Conservation (phyloP, 306 rosid species). For the Vigna reflexopilosa region DNA sequence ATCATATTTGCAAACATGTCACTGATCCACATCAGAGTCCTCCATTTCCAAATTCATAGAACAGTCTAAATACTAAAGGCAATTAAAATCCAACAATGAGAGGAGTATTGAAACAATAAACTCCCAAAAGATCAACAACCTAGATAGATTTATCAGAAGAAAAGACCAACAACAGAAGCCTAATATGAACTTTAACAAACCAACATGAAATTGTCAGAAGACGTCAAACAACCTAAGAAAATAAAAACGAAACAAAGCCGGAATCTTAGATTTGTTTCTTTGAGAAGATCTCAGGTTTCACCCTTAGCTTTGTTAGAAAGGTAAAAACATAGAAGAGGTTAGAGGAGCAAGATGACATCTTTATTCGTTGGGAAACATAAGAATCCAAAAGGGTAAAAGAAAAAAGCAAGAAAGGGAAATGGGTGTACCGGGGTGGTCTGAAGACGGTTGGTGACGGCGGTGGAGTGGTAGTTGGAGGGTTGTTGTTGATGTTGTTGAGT, state of each 20-base stretch:
- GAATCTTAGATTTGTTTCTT: background rate
- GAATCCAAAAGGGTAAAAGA: background rate
- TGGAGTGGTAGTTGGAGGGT: constrained; percentile 39
- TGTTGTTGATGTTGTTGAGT: constrained; percentile 13
- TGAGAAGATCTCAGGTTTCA: background rate
- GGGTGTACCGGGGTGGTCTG: constrained; percentile 62
- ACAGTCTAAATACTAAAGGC: background rate
- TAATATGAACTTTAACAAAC: background rate
- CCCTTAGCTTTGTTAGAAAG: background rate
- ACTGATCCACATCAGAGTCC: constrained; percentile 8
- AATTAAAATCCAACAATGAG: constrained; percentile 14
- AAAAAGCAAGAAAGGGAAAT: background rate
- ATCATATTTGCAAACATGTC: background rate
- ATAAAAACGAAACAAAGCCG: background rate
- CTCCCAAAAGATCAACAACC: background rate
- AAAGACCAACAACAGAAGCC: background rate
- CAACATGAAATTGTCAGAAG: background rate
- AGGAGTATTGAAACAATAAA: background rate
- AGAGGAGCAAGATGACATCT: constrained; percentile 1
- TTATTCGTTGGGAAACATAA: background rate
- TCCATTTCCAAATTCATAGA: constrained; percentile 34
- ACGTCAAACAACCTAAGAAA: background rate
- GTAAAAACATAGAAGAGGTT: background rate
- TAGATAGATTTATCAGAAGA: background rate
- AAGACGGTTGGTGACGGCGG: constrained; percentile 42